phyloP scores from a whole-genome alignment of 2,329 filamentous ascomycete species.

The Xylaria multiplex region DNA sequence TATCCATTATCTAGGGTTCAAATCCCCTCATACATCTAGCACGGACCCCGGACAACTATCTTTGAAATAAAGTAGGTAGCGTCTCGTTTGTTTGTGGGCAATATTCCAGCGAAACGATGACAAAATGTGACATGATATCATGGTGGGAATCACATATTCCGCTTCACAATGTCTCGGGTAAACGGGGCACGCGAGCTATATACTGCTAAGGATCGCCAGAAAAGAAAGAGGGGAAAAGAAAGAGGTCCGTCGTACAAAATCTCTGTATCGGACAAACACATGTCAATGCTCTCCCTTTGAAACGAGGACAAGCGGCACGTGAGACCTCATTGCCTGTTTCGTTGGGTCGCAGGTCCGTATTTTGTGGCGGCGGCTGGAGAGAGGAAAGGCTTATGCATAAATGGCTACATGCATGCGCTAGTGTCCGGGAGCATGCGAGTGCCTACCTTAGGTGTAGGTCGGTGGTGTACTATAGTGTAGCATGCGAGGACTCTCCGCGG shows the following conservation, averaged over 20 bases:
- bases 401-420: neutral
- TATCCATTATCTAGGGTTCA: no score
- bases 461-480: no score
- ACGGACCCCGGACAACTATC: no score
- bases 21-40: neutral
- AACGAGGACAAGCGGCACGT: neutral
- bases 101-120: neutral
- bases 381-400: neutral
- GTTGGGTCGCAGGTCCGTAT: neutral
- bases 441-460: no score
- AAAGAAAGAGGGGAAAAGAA: neutral
- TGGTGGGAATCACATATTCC: neutral
- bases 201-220: neutral
- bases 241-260: neutral
- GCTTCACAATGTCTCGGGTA: constrained; percentile 17
- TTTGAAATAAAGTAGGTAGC: constrained; percentile 1
- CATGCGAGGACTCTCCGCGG: neutral
- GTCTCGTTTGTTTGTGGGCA: neutral
- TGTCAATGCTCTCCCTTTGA: neutral
- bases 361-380: no score
- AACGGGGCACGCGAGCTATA: neutral
- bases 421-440: neutral
- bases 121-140: neutral
- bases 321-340: neutral
- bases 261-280: neutral